Base-by-base conservation (phyloP, 176 grass and related monocot species). In the Raddia distichophylla region DNA sequence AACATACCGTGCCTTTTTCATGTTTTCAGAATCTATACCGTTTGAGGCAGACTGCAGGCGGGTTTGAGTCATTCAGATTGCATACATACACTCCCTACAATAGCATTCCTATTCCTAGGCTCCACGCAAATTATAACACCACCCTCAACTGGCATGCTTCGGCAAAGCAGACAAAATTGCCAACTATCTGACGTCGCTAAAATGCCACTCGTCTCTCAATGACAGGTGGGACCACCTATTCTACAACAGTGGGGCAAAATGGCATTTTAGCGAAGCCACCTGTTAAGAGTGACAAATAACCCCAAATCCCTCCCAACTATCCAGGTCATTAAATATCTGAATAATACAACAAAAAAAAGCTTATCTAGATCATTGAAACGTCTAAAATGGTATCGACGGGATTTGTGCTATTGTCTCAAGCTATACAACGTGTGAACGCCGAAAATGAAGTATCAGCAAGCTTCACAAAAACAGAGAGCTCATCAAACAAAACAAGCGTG, bases 401-500 rank as follows among this genome's bases (percentile, higher is more conserved):
- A 15, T 53, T 46, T 61, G 34, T 80, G 19, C 67, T 40, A 50
- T 71, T 58, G 47, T 59, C 61, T 66, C 76, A 19, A 78, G 80
- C 42, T 72, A 59, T 76, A 85, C 70, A 76, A 59, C 47, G 15
- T 67, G 67, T 46, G 49, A 5, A 69, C 16, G n/a, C n/a, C n/a
- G 1, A 52, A 2, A 61, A 50, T 34, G 77, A 10, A 69, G 16
- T 42, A 58, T 73, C 12, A 0, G 3, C 2, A 50, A 67, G 10
- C 13, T 0, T 37, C 86, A 68, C 70, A 80, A 37, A 76, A 64
- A 70, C 27, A 43, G 10, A 44, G n/a, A 71, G 77, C 82, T 58
- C 63, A 14, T 42, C 10, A 37, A 60, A 80, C 16, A 74, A 52
- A 80, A 71, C 60, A 80, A 62, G 69, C 55, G 6, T 20, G 15